phyloP scores from a whole-genome alignment of 2,329 filamentous ascomycete genomes.

The Endocalyx cinctus region DNA sequence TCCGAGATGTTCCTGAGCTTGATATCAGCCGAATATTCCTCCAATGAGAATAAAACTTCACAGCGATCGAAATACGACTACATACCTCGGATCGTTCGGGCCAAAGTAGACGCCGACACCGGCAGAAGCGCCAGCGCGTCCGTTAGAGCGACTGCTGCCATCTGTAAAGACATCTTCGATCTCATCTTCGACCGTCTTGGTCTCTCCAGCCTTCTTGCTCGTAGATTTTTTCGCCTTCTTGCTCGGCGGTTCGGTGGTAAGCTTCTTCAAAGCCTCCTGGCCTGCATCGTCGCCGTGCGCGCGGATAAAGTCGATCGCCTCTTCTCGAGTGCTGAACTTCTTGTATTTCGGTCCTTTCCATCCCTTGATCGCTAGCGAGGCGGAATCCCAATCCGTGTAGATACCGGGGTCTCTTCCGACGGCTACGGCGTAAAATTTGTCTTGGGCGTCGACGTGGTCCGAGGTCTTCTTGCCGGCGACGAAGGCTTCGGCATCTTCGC shows the following conservation, averaged over 20 bases:
- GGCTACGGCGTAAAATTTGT: constrained; percentile 57
- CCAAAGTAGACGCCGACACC: constrained; percentile 64
- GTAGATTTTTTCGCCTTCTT: constrained; percentile 30
- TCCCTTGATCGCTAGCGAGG: constrained; percentile 68
- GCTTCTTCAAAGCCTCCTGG: constrained; percentile 40
- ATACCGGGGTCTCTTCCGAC: constrained; percentile 55
- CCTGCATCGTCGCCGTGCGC: constrained; percentile 40
- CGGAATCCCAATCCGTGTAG: constrained; percentile 63
- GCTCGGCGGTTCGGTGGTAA: constrained; percentile 26
- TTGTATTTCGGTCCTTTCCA: constrained; percentile 67
- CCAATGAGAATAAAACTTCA: neutral
- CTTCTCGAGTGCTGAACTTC: constrained; percentile 61
- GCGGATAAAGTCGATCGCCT: constrained; percentile 74
- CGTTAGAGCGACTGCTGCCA: constrained; percentile 57
- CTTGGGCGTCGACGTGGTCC: constrained; percentile 32
- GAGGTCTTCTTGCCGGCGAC: constrained; percentile 55
- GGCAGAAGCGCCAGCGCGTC: constrained; percentile 47
- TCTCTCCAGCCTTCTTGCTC: constrained; percentile 5
- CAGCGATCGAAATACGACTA: neutral
- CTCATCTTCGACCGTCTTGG: constrained; percentile 22
- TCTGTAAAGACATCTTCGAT: constrained; percentile 55
- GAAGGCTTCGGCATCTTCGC: constrained; percentile 75
- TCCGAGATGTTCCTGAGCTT: constrained; percentile 62
- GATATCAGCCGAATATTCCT: constrained; percentile 13
- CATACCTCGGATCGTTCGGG: constrained; percentile 46